Percentiles rank a stretch among this genome's conserved stretches.
phyloP scores from a whole-genome alignment of 768 basidiomycete genomes.

The Polyporus arcularius region DNA sequence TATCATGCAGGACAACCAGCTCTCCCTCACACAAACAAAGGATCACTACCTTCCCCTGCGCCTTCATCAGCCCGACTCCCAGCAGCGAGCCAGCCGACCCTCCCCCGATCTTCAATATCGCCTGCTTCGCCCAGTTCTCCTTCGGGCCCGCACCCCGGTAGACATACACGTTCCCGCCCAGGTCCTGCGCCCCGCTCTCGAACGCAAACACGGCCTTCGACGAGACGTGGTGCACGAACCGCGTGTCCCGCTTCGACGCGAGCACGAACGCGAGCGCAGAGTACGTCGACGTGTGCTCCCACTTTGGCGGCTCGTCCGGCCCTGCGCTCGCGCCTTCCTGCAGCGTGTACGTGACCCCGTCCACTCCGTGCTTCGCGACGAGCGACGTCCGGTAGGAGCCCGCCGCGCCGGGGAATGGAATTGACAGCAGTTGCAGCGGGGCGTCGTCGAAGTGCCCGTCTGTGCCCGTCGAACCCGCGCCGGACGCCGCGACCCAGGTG shows the following conservation, averaged over 20 bases:
- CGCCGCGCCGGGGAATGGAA: slow-evolving; percentile 59
- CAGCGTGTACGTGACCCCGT: slow-evolving; percentile 58
- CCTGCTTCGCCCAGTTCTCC: slow-evolving; percentile 74
- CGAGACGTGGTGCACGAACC: slow-evolving; percentile 78
- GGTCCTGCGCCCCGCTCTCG: slow-evolving; percentile 68
- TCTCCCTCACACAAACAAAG: slow-evolving; percentile 78
- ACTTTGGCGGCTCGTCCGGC: slow-evolving; percentile 33
- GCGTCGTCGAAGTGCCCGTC: slow-evolving; percentile 30
- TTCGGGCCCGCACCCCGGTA: slow-evolving; percentile 60
- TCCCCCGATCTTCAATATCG: slow-evolving; percentile 75
- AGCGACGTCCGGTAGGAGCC: slow-evolving; percentile 41
- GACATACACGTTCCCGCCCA: slow-evolving; percentile 83
- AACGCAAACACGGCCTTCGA: slow-evolving; percentile 71
- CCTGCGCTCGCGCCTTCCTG: background rate
- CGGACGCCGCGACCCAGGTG: slow-evolving; percentile 66
- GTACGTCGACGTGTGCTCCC: slow-evolving; percentile 83
- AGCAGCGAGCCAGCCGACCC: slow-evolving; percentile 72
- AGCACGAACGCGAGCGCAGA: slow-evolving; percentile 92
- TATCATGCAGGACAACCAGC: slow-evolving; percentile 57
- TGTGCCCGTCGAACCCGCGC: slow-evolving; percentile 39
- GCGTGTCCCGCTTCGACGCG: slow-evolving; percentile 87
- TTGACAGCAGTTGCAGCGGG: slow-evolving; percentile 64
- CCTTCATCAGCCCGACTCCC: slow-evolving; percentile 62
- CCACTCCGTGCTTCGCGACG: slow-evolving; percentile 70
- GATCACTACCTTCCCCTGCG: slow-evolving; percentile 40